Conservation (phyloP, 495 filamentous ascomycete species). For the Monascus purpureus region DNA sequence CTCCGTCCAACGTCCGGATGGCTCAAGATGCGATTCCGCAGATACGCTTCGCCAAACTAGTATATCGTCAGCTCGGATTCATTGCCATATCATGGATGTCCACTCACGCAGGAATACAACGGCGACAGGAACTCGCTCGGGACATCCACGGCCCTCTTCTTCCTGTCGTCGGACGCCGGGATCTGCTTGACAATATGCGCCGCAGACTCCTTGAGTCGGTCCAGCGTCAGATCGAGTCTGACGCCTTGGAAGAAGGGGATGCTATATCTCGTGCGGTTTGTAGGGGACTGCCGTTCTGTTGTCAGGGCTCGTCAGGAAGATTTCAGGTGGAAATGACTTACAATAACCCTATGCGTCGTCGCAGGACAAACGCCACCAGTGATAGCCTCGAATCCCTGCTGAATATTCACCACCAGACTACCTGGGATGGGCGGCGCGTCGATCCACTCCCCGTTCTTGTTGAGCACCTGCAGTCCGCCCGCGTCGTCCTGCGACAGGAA, state of each 20-base stretch:
- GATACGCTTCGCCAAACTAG: conserved; percentile 34
- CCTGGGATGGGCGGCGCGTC: conserved; percentile 32
- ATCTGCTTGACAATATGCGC: conserved; percentile 23
- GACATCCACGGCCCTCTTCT: conserved; percentile 25
- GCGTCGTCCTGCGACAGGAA: conserved; percentile 40
- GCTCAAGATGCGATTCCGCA: conserved; percentile 73
- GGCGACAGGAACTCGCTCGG: conserved; percentile 31
- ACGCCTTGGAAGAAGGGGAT: conserved; percentile 92
- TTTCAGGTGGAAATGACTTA: conserved; percentile 5
- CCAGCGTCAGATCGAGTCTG: conserved; percentile 66
- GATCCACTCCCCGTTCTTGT: conserved; percentile 35
- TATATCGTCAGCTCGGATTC: conserved; percentile 2
- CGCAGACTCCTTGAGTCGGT: conserved; percentile 19
- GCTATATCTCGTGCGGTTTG: conserved; percentile 45
- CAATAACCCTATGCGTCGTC: conserved; percentile 71
- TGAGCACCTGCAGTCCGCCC: conserved; percentile 37
- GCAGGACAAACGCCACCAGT: conserved; percentile 74
- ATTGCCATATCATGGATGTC: no score
- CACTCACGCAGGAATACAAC: conserved; percentile 26
- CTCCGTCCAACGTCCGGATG: conserved; percentile 81
- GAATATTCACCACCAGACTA: conserved; percentile 44
- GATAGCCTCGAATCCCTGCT: conserved; percentile 82
- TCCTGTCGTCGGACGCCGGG: conserved; percentile 20
- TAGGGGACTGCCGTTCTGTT: conserved; percentile 16
- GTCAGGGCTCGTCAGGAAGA: conserved; percentile 15